phyloP scores from a whole-genome alignment of 176 grass and related monocot species.

The Oryza nivara region DNA sequence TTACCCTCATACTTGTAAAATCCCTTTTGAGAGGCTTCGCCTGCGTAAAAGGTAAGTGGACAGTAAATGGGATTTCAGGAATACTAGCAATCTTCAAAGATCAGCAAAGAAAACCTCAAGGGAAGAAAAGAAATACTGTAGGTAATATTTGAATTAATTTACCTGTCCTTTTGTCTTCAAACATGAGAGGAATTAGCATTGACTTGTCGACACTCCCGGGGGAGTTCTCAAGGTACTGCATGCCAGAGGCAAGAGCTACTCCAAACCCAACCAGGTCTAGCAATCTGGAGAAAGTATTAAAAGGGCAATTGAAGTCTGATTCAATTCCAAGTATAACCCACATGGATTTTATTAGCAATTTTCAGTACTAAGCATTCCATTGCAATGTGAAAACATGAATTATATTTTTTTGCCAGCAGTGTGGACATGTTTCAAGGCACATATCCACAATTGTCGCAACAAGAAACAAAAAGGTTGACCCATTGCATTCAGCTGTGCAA shows the following conservation, averaged over 20 bases:
- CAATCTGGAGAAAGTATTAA: conserved; percentile 44
- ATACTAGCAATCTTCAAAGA: conserved; percentile 26
- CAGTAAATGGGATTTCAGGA: not conserved
- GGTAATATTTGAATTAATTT: not conserved
- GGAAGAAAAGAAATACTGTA: not conserved
- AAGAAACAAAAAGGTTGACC: too few relatives aligned
- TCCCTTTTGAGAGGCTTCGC: conserved; percentile 60
- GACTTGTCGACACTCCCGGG: conserved; percentile 62
- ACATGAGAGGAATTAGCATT: conserved; percentile 62
- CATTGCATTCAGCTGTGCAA: not conserved
- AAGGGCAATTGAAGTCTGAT: not conserved
- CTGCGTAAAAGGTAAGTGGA: conserved; percentile 1
- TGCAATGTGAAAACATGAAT: not conserved
- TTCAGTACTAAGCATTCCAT: not conserved
- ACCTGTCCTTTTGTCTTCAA: conserved; percentile 67
- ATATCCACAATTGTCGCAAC: not conserved
- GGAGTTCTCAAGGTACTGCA: conserved; percentile 60
- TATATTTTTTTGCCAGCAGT: not conserved
- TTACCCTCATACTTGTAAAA: conserved; percentile 76
- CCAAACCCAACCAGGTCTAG: conserved; percentile 64
- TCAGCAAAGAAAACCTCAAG: not conserved
- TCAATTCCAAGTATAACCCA: not conserved
- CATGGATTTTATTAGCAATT: not conserved
- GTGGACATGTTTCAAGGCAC: not conserved
- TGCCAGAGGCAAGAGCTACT: conserved; percentile 52